Base-by-base conservation (phyloP, 2,329 filamentous ascomycete genomes). In the Dothistroma septosporum region DNA sequence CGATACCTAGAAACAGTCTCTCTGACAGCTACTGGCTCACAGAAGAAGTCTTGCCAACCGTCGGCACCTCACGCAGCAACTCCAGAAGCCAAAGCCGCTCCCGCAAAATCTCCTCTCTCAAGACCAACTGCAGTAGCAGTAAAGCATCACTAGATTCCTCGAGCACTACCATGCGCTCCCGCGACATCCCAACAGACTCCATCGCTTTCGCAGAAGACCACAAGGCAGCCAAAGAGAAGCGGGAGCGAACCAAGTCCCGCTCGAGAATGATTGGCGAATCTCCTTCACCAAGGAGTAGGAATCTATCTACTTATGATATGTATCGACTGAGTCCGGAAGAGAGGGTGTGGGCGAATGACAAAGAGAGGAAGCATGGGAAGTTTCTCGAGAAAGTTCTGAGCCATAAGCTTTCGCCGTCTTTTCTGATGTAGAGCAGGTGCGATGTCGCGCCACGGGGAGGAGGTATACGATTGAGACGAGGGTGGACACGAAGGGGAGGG, bases 131-230 rank as follows among this genome's bases (percentile, higher is more conserved):
- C 28, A 50, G 3, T 10, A 12, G 47, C 28, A 50, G n/a, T 4
- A 24, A 19, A 12, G 6, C n/a, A 32, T 35, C 24, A 4, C 31
- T 19, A 53, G 22, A 31, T 12, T 12, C 12, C 14, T 7, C 24
- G 11, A 53, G 9, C 31, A 28, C 22, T 31, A 53, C 31, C 31
- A 24, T 49, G n/a, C 55, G 31, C 10, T 8, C 55, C 11, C 21
- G 21, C 33, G 55, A 57, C 55, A 57, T 57, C 16, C 46, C 41
- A 4, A 11, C 55, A 8, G 41, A 35, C 4, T 49, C 41, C 11
- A 48, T 49, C 41, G 55, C 55, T 12, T 57, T 57, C 55, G 44
- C 41, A 35, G 55, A 49, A 49, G 44, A 50, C 55, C 37, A 57
- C 55, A 49, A 57, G 24, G 1, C 50, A 9, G 14, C 19, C 19